Evolutionary conservation across 225 moss, liverwort and hornwort genomes (phyloP).

Genomic region (Marchantia paleacea): DNA sequence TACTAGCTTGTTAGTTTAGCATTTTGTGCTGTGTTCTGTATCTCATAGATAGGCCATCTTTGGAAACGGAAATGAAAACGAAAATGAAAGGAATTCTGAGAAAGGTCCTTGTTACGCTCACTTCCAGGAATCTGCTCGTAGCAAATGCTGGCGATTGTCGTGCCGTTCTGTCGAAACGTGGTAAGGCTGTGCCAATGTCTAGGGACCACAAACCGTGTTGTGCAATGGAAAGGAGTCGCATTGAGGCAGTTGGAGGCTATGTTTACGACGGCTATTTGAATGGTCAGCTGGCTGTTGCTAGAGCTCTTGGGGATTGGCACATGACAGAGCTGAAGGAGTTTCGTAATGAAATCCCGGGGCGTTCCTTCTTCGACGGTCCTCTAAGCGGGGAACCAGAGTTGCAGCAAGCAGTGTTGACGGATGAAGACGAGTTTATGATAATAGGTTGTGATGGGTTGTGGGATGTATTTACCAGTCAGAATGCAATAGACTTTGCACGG

Average conservation of each 20-base stretch:
- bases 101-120: not conserved
- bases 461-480: slow-evolving; percentile 90
- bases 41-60: too few species aligned
- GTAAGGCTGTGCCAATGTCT: slow-evolving; percentile 79
- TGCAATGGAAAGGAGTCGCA: slow-evolving; percentile 63
- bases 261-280: slow-evolving; percentile 87
- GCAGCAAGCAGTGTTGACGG: slow-evolving; percentile 53
- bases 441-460: slow-evolving; percentile 97
- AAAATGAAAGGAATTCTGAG: not conserved
- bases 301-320: slow-evolving; percentile 94
- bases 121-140: slow-evolving; percentile 72
- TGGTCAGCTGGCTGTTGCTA: slow-evolving; percentile 78
- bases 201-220: slow-evolving; percentile 77
- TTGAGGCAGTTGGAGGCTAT: slow-evolving; percentile 79
- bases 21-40: too few species aligned
- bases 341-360: slow-evolving; percentile 51
- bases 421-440: slow-evolving; percentile 89
- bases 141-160: slow-evolving; percentile 98
- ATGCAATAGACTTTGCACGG: slow-evolving; percentile 87
- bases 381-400: slow-evolving; percentile 83
- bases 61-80: too few species aligned
- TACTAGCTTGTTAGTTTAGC: too few species aligned
- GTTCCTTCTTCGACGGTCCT: slow-evolving; percentile 11
- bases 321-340: slow-evolving; percentile 66
- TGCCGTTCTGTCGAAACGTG: slow-evolving; percentile 78